Conservation (phyloP, 495 filamentous ascomycete species). For the Daldinia childiae region DNA sequence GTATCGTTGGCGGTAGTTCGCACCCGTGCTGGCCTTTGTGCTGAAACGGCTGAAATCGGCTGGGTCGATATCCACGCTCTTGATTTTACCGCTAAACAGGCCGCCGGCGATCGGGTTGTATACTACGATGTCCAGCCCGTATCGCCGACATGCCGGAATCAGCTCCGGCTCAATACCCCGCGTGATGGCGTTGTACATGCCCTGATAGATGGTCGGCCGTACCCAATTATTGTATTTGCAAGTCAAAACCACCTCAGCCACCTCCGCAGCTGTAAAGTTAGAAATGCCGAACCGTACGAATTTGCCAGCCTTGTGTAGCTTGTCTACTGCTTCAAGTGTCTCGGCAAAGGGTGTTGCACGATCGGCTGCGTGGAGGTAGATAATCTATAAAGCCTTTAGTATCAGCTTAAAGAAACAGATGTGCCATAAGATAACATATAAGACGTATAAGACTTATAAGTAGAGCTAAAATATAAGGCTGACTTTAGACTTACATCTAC, state of each 20-base stretch:
- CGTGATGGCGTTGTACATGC: constrained; percentile 77
- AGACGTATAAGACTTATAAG: neutral
- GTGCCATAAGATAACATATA: neutral
- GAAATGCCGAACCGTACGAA: constrained; percentile 83
- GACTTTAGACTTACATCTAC: constrained; percentile 65
- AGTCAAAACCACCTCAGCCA: constrained; percentile 86
- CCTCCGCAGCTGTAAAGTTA: constrained; percentile 90
- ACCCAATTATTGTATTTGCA: constrained; percentile 83
- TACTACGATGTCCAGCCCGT: constrained; percentile 86
- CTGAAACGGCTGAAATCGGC: constrained; percentile 73
- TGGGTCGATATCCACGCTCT: constrained; percentile 69
- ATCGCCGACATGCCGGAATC: constrained; percentile 80
- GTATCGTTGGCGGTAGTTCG: constrained; percentile 79
- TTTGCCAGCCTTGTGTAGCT: constrained; percentile 87
- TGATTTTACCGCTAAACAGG: constrained; percentile 86
- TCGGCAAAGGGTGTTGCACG: constrained; percentile 79
- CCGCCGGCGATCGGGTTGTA: constrained; percentile 90
- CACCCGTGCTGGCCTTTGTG: constrained; percentile 62
- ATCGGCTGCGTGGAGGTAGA: constrained; percentile 89
- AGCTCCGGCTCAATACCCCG: constrained; percentile 84
- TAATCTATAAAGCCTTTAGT: constrained; percentile 58
- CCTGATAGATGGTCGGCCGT: constrained; percentile 72
- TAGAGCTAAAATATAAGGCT: neutral
- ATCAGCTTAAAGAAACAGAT: constrained; percentile 5
- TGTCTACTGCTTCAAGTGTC: constrained; percentile 78